Evolutionary conservation across 495 filamentous ascomycete species (phyloP).

Genomic region (Elasticomyces elasticus): DNA sequence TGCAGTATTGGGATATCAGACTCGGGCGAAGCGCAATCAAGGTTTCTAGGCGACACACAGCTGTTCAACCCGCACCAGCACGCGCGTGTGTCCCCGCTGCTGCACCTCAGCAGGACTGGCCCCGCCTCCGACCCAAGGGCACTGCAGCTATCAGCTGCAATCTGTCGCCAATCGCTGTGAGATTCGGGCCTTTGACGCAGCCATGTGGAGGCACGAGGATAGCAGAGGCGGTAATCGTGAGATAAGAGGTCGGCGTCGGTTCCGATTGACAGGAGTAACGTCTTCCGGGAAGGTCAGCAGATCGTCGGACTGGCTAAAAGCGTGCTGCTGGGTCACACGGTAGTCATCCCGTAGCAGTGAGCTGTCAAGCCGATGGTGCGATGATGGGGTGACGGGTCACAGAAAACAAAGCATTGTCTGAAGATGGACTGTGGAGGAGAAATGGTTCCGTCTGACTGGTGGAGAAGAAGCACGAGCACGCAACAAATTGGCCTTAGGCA

Average conservation of each 20-base stretch:
- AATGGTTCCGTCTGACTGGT: neutral
- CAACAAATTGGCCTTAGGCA: too few species aligned
- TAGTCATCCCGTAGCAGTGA: too few species aligned
- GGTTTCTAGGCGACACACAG: neutral
- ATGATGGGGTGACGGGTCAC: too few species aligned
- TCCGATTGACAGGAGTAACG: neutral
- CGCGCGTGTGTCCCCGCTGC: neutral
- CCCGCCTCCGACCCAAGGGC: neutral
- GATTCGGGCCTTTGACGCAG: neutral
- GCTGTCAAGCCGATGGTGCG: too few species aligned
- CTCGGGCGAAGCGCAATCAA: neutral
- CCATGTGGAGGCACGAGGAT: neutral
- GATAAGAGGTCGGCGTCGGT: neutral
- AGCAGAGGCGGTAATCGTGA: neutral
- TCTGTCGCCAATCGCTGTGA: neutral
- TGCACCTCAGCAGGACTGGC: neutral
- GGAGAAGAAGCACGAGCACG: neutral
- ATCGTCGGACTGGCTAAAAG: too few species aligned
- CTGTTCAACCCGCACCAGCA: neutral
- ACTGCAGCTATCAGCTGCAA: neutral
- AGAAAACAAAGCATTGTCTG: neutral
- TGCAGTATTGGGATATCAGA: conserved; percentile 11
- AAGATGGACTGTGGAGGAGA: neutral
- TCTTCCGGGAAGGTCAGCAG: neutral
- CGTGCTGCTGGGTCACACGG: too few species aligned